A percentile compares a stretch with the other conserved stretches of the same genome.
Conservation (phyloP, 495 filamentous ascomycete species). For the Aspergillus diversus region DNA sequence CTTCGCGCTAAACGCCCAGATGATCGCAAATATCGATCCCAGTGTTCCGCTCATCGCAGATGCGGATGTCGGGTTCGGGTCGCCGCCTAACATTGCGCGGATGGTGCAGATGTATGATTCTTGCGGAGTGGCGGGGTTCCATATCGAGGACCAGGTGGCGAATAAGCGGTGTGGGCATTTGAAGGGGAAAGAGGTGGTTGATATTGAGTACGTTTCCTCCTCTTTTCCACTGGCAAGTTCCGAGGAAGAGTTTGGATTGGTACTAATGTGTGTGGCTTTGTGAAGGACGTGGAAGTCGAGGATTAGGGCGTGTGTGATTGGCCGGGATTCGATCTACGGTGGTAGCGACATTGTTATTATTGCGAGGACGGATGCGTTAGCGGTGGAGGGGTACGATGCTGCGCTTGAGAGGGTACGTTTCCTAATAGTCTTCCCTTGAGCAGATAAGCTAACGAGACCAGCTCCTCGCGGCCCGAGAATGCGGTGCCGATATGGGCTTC, state of each 20-base stretch:
- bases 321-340: constrained; percentile 33
- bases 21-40: constrained; percentile 27
- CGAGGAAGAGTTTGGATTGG: neutral
- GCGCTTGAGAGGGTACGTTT: constrained; percentile 42
- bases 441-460: too few relatives aligned
- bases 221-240: constrained; percentile 10
- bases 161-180: constrained; percentile 64
- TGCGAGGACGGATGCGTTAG: constrained; percentile 63
- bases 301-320: constrained; percentile 47
- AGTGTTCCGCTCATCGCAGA: constrained; percentile 60
- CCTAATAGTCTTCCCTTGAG: too few relatives aligned
- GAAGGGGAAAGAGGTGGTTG: constrained; percentile 58
- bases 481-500: constrained; percentile 60
- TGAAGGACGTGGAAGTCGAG: constrained; percentile 23
- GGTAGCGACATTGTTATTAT: constrained; percentile 60
- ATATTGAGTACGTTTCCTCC: constrained; percentile 42
- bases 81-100: constrained; percentile 55
- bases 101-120: constrained; percentile 58
- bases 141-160: constrained; percentile 66
- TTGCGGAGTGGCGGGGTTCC: constrained; percentile 61
- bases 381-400: constrained; percentile 56
- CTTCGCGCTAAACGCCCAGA: constrained; percentile 24
- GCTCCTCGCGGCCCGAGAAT: constrained; percentile 48
- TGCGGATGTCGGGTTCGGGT: constrained; percentile 61
- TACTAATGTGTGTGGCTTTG: neutral